phyloP scores from a whole-genome alignment of 2,329 filamentous ascomycete genomes.

The Immersiporthe knoxdaviesiana region DNA sequence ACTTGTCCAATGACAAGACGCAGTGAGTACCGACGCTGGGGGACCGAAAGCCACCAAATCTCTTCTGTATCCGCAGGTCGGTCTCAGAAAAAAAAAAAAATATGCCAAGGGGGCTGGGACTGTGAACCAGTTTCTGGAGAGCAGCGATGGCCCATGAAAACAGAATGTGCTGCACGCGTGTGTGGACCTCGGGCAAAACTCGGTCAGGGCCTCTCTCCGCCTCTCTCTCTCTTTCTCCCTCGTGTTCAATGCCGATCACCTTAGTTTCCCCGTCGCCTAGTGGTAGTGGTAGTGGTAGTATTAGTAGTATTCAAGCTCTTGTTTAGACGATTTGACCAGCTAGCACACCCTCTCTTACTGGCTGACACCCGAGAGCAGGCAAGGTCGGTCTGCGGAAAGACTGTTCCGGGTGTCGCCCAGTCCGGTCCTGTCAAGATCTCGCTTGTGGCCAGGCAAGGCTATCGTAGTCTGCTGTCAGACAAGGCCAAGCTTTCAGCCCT shows the following conservation, averaged over 20 bases:
- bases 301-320: background rate
- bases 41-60: conserved; percentile 5
- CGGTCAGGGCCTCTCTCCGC: background rate
- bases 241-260: background rate
- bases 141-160: background rate
- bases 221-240: no score
- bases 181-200: background rate
- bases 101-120: no score
- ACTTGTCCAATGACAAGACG: conserved; percentile 3
- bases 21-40: conserved; percentile 7
- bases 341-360: background rate
- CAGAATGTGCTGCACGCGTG: background rate
- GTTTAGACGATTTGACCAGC: no score
- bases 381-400: background rate
- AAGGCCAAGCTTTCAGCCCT: background rate
- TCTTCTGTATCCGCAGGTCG: background rate
- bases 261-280: background rate
- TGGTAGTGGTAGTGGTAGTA: no score
- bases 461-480: background rate
- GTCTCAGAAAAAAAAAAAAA: no score
- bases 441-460: background rate
- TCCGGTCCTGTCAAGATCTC: conserved; percentile 8
- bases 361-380: background rate
- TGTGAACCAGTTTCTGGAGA: background rate
- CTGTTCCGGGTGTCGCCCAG: background rate